phyloP scores from a whole-genome alignment of 164 flowering plant species.

The Vitis cinerea region DNA sequence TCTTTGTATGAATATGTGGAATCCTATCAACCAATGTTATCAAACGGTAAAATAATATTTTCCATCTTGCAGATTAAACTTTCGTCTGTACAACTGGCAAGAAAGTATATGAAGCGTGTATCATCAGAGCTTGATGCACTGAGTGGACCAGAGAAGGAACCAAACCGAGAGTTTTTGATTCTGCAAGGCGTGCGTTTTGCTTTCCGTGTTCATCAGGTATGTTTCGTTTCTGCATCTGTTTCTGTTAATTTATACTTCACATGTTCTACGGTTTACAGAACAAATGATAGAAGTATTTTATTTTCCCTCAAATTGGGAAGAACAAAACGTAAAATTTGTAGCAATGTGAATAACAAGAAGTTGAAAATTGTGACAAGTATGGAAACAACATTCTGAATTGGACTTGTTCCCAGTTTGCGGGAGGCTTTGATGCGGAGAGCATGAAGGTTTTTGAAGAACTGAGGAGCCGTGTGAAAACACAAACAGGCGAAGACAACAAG shows the following conservation, averaged over 20 bases:
- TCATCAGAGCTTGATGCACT: slow-evolving; percentile 80
- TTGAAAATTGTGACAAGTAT: too few species aligned
- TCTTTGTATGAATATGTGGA: too few species aligned
- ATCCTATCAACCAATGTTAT: background rate
- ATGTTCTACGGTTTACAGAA: background rate
- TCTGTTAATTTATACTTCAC: background rate
- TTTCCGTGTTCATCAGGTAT: slow-evolving; percentile 98
- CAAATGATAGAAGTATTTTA: too few species aligned
- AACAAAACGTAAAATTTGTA: too few species aligned
- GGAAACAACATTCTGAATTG: slow-evolving; percentile 1
- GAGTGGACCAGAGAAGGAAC: slow-evolving; percentile 79
- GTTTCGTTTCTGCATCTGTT: background rate
- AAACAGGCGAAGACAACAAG: slow-evolving; percentile 37
- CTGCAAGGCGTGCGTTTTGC: slow-evolving; percentile 98
- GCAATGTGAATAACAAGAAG: too few species aligned
- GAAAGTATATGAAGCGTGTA: slow-evolving; percentile 94
- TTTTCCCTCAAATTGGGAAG: too few species aligned
- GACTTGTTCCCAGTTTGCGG: slow-evolving; percentile 74
- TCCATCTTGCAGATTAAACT: slow-evolving; percentile 77
- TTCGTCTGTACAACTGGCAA: slow-evolving; percentile 87
- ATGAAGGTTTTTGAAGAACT: slow-evolving; percentile 94
- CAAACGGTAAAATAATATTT: background rate
- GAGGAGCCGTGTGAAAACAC: slow-evolving; percentile 53
- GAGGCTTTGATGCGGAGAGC: slow-evolving; percentile 96
- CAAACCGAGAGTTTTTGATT: slow-evolving; percentile 81